Evolutionary conservation across 495 filamentous ascomycete species (phyloP).

Genomic region (Aspergillus nanangensis): DNA sequence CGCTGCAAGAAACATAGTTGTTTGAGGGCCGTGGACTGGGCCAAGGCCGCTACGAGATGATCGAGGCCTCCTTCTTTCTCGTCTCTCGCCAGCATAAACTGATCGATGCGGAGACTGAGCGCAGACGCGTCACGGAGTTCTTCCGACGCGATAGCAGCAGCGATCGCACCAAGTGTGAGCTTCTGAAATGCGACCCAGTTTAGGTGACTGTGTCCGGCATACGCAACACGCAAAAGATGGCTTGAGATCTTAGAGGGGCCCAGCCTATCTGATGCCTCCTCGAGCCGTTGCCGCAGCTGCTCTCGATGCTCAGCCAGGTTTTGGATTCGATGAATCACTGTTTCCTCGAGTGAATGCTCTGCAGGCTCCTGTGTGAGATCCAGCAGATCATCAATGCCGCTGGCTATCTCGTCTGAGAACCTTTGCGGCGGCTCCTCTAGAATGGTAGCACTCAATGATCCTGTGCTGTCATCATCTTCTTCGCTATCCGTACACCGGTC

Average conservation of each 20-base stretch:
- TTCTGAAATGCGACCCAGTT: conserved; percentile 14
- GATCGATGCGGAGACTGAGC: conserved; percentile 14
- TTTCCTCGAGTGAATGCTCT: conserved; percentile 2
- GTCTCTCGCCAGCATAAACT: background rate
- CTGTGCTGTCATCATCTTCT: too few relatives aligned
- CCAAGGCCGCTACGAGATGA: conserved; percentile 7
- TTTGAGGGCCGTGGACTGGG: conserved; percentile 9
- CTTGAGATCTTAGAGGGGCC: conserved; percentile 9
- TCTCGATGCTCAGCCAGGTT: conserved; percentile 7
- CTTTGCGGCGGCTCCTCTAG: background rate
- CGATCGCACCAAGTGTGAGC: conserved; percentile 7
- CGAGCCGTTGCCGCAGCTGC: too few relatives aligned
- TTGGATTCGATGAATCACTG: conserved; percentile 4
- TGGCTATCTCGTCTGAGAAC: too few relatives aligned
- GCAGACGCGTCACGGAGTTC: conserved; percentile 13
- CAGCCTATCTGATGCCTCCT: conserved; percentile 10
- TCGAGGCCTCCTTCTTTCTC: conserved; percentile 6
- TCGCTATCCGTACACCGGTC: conserved; percentile 3
- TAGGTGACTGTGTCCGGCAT: conserved; percentile 8
- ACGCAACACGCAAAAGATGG: conserved; percentile 13
- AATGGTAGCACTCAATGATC: background rate
- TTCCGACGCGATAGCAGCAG: conserved; percentile 10
- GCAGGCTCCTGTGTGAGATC: conserved; percentile 11
- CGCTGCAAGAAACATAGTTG: conserved; percentile 13
- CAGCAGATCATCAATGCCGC: conserved; percentile 15